A percentile compares a stretch with the other conserved stretches of the same genome.
phyloP scores from a whole-genome alignment of 352 stramenopile species.

The Pythium sukuiense region DNA sequence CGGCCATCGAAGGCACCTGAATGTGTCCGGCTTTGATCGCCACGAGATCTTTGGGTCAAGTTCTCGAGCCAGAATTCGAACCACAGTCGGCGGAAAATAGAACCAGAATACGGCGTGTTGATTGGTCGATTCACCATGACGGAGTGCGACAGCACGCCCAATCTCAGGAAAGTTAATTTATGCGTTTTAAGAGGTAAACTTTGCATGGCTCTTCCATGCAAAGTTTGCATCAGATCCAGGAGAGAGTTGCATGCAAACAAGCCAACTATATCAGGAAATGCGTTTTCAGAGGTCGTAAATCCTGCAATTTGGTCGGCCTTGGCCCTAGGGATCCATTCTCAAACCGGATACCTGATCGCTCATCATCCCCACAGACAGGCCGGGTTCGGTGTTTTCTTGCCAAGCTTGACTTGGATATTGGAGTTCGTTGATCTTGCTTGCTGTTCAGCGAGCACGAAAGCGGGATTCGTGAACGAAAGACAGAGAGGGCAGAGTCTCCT shows the following conservation, averaged over 20 bases:
- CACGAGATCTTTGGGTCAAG: background rate
- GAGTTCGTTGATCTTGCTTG: background rate
- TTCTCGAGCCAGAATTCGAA: too few relatives aligned
- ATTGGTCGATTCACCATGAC: background rate
- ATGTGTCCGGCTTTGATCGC: background rate
- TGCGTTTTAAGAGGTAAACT: too few relatives aligned
- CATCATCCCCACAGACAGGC: background rate
- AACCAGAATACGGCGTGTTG: background rate
- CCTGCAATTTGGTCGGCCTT: too few relatives aligned
- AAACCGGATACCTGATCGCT: background rate
- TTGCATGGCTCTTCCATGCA: too few relatives aligned
- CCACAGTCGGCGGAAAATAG: conserved; percentile 1
- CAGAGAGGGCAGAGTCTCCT: too few relatives aligned
- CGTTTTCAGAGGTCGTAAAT: background rate
- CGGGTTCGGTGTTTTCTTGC: background rate
- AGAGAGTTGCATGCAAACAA: too few relatives aligned
- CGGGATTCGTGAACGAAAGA: background rate
- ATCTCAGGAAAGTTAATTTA: background rate
- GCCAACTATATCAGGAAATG: background rate
- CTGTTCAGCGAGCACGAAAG: background rate
- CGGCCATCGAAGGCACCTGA: conserved; percentile 63
- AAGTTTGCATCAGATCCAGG: too few relatives aligned
- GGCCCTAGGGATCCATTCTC: background rate
- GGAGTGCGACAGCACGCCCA: background rate
- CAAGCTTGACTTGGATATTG: background rate